Conservation (phyloP, 495 filamentous ascomycete species). For the Schizothecium vesticola region DNA sequence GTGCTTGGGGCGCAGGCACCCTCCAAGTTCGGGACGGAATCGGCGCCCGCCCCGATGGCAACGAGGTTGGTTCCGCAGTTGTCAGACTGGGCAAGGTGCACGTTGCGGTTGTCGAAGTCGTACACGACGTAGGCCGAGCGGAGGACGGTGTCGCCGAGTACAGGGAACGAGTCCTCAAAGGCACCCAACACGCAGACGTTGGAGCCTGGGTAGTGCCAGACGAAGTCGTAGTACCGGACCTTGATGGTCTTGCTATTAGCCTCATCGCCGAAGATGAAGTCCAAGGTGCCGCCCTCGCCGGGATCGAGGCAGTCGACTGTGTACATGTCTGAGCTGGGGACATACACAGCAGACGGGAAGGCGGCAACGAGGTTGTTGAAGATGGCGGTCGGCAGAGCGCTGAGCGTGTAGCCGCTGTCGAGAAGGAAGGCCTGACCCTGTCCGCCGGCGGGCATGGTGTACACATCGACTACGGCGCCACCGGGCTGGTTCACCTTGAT, state of each 20-base stretch:
- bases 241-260: constrained; percentile 27
- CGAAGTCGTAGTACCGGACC: constrained; percentile 60
- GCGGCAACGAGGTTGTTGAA: constrained; percentile 20
- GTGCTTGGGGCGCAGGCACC: constrained; percentile 10
- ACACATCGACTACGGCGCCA: constrained; percentile 13
- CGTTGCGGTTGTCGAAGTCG: constrained; percentile 77
- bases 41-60: constrained; percentile 16
- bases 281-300: constrained; percentile 48
- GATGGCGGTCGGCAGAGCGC: constrained; percentile 17
- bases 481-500: constrained; percentile 18
- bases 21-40: constrained; percentile 19
- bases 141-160: constrained; percentile 93
- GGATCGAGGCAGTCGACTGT: constrained; percentile 57
- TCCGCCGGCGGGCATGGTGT: constrained; percentile 4
- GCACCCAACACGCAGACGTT: constrained; percentile 40
- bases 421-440: constrained; percentile 16
- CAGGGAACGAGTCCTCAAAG: constrained; percentile 45
- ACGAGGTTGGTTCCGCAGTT: constrained; percentile 27
- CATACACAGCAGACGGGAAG: constrained; percentile 41
- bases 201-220: constrained; percentile 42
- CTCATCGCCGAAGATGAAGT: constrained; percentile 50
- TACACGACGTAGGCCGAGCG: constrained; percentile 93
- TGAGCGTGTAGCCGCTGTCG: constrained; percentile 24
- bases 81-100: constrained; percentile 66
- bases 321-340: constrained; percentile 47